Conservation (phyloP, 2,329 filamentous ascomycete genomes). For the Neurospora sp. region DNA sequence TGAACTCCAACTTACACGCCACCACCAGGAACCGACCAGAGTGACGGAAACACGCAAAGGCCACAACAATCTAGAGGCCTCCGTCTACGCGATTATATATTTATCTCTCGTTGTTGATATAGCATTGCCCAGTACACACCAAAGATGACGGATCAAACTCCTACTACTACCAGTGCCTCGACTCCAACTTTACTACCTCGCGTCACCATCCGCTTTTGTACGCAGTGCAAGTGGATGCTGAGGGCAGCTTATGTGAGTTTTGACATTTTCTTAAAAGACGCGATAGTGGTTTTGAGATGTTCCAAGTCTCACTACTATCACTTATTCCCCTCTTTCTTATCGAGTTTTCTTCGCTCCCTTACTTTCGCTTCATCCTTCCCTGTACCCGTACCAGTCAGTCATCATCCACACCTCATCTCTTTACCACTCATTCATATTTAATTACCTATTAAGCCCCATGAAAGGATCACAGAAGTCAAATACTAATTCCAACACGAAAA, state of each 20-base stretch:
- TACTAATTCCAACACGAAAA: no score
- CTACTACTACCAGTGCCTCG: background rate
- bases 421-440: no score
- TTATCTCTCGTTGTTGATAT: background rate
- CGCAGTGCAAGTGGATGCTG: constrained; percentile 88
- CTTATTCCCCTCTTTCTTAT: background rate
- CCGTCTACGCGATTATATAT: background rate
- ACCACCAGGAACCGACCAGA: background rate
- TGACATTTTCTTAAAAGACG: background rate
- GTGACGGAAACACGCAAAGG: background rate
- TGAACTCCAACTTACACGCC: background rate
- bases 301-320: background rate
- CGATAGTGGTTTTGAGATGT: background rate
- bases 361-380: background rate
- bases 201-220: constrained; percentile 85
- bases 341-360: background rate
- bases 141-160: background rate
- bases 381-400: background rate
- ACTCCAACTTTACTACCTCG: constrained; percentile 46
- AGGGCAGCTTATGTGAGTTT: constrained; percentile 69
- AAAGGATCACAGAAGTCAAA: no score
- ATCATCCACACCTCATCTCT: background rate
- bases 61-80: background rate
- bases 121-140: background rate
- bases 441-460: no score